These are phyloP conservation scores for Platanus orientalis DNA, from an alignment of 164 flowering plant genomes.

Conservation along the genomic window DNA sequence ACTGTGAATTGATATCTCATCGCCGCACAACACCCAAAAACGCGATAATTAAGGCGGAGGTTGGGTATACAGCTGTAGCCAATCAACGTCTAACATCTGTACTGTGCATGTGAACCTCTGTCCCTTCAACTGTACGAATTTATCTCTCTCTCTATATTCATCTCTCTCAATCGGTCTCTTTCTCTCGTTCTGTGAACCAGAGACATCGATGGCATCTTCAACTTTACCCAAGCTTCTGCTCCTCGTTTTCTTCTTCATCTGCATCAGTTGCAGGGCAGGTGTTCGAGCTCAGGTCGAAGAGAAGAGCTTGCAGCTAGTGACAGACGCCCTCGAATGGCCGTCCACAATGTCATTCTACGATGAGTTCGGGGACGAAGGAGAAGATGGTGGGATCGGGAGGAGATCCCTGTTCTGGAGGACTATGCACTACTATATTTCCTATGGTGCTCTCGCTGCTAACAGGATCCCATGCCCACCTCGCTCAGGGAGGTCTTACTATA, in stretches of 20 bases:
- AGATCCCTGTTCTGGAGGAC: conserved; percentile 54
- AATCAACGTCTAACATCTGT: too few species aligned
- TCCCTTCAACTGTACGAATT: too few species aligned
- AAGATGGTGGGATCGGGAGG: conserved; percentile 21
- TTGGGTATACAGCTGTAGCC: too few species aligned
- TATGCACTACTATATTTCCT: conserved; percentile 60
- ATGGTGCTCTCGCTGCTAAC: conserved; percentile 73
- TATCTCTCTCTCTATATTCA: too few species aligned
- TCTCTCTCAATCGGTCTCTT: background rate
- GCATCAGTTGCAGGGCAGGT: background rate
- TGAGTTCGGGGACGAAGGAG: conserved; percentile 15
- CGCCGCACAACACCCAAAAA: too few species aligned
- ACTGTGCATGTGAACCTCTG: too few species aligned
- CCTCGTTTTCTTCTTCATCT: conserved; percentile 6
- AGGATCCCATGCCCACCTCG: conserved; percentile 78
- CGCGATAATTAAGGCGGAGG: too few species aligned
- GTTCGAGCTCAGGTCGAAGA: conserved; percentile 25
- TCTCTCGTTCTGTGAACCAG: background rate
- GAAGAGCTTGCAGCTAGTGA: conserved; percentile 19
- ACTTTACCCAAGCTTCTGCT: conserved; percentile 13
- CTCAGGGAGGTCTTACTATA: conserved; percentile 80
- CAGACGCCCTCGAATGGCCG: conserved; percentile 34
- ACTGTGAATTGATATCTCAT: too few species aligned
- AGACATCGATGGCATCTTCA: conserved; percentile 26
- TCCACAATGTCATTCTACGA: conserved; percentile 11